Evolutionary conservation across 441 rosid genomes (phyloP), one percentile per base, ranked within the genome.

Genomic region (Pelargonium cotyledonis): DNA sequence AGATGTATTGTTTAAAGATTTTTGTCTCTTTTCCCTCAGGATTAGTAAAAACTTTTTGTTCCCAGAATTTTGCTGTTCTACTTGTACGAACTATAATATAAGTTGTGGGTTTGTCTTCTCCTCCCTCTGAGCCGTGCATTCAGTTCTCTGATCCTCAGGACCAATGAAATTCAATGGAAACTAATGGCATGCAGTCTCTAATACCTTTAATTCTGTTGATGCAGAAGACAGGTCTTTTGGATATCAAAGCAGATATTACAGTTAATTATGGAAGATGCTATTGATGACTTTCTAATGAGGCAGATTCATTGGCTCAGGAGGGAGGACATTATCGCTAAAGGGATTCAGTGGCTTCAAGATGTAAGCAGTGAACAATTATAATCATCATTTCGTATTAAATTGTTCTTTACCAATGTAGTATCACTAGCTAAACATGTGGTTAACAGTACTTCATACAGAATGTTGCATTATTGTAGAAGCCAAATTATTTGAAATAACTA

Each of bases 221-320:
- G 77, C 87, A 95, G 99, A 79, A 85, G 99, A 72, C 98, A 95
- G 75, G 98, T 92, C 74, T 92, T 92, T 80, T 92, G 99, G 98
- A 89, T 95, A 67, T 92, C 98, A 66, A 95, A 88, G 83, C 97
- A 95, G 79, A 92, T 95, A 76, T 76, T 92, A 66, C 99, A 95
- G 76, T 80, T 95, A 71, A 80, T 92, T 70, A 95, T 92, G 99
- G 99, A 92, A 79, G 98, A 92, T 85, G 98, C 97, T 70, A 90
- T 92, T 43, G 99, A 90, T 84, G 99, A 95, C 80, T 95, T 85
- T 86, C 96, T 95, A 72, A 72, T 95, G 80, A 83, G 93, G 77
- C 95, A 85, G 79, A 81, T 95, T 65, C 80, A 81, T 66, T 95
- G 91, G 95, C 90, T 95, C 73, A 83, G 93, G 67, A 86, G 75